Evolutionary conservation across 2,329 filamentous ascomycete genomes (phyloP), one percentile per base, ranked within the genome.

Genomic region (Colletotrichum orchidophilum): DNA sequence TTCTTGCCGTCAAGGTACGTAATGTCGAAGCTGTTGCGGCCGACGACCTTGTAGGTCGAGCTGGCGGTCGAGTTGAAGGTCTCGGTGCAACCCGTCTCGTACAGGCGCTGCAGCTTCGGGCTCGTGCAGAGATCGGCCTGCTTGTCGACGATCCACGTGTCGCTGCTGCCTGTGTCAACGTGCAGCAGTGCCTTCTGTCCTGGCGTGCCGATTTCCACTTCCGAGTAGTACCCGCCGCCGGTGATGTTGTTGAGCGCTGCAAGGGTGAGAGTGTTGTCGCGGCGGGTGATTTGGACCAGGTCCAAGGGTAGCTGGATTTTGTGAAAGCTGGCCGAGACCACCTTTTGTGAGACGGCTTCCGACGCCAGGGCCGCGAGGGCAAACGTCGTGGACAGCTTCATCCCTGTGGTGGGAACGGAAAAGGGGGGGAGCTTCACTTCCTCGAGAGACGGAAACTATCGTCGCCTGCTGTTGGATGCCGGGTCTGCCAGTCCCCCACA

Each of bases 111-210:
- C 33, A 73, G 3, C 8, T 24, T 24, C 9, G 27, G 49, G 18
- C 57, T 69, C 12, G n/a, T 42, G n/a, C 71, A 73, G 4, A 73
- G 49, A 33, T 73, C 59, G 18, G 64, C 57, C 66, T 61, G 66
- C 65, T 58, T 58, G 61, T 70, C 63, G 24, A 62, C 27, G 12
- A 92, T 87, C 90, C 91, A 92, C 26, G 92, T 81, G 76, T 93
- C 91, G 75, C 89, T 92, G 80, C 90, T 92, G 63, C 91, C 91
- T 5, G 91, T 93, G 78, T 93, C 91, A 63, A 93, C 78, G 73
- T 91, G 89, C 73, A 92, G 81, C 26, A 85, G 84, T 49, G 92
- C 74, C 2, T 79, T 74, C 77, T 91, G 89, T 2, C 86, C 77
- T 15, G 91, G 91, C 0, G 90, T 92, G 62, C 91, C 91, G 55